These are phyloP conservation scores for Diaporthe nobilis DNA, from an alignment of 2,329 filamentous ascomycete species.

Conservation along the genomic window DNA sequence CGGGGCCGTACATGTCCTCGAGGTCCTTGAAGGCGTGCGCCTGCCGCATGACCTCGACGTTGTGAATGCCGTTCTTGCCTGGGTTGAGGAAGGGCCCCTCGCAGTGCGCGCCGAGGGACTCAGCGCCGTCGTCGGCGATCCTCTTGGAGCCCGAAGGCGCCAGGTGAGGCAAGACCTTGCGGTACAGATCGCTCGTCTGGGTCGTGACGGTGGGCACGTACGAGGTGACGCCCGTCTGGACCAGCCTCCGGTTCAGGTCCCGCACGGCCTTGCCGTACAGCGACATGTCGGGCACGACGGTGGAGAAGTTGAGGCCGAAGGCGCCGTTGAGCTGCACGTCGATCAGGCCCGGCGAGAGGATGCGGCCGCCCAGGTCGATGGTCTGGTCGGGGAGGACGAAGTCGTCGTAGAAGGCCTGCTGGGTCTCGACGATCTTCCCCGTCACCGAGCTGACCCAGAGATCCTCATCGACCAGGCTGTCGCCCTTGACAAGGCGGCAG, in stretches of 20 bases:
- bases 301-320: conserved; percentile 92
- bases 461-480: conserved; percentile 79
- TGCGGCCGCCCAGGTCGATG: conserved; percentile 85
- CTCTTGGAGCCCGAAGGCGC: conserved; percentile 77
- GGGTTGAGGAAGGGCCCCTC: conserved; percentile 91
- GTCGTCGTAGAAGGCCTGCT: conserved; percentile 77
- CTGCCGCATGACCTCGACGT: conserved; percentile 76
- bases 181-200: conserved; percentile 85
- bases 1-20: conserved; percentile 78
- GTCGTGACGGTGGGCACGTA: conserved; percentile 88
- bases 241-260: conserved; percentile 77
- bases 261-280: conserved; percentile 79
- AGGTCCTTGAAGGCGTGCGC: conserved; percentile 76
- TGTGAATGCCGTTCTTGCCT: conserved; percentile 89
- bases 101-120: conserved; percentile 90
- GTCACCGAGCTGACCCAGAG: conserved; percentile 89
- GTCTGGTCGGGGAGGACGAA: conserved; percentile 78
- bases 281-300: conserved; percentile 74
- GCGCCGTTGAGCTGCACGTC: conserved; percentile 94
- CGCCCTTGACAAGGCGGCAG: conserved; percentile 81
- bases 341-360: conserved; percentile 88
- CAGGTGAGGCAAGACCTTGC: conserved; percentile 82
- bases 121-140: conserved; percentile 77
- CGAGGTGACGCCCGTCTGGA: conserved; percentile 85
- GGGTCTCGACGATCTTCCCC: conserved; percentile 84